Base-by-base conservation (phyloP, 225 moss, liverwort and hornwort genomes). In the Physcomitrium patens region DNA sequence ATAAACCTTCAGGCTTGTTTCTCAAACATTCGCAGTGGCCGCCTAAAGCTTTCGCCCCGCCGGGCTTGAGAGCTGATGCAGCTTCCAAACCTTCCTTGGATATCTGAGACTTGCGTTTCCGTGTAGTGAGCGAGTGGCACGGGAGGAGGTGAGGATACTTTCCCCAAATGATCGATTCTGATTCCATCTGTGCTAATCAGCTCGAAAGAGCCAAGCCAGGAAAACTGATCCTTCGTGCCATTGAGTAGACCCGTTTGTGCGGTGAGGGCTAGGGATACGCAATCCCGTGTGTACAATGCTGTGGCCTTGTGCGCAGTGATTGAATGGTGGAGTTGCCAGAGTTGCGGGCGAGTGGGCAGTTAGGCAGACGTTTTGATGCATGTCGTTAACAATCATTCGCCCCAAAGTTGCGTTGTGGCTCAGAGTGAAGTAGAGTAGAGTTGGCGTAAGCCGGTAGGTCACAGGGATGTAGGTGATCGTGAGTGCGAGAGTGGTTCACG, bases 21-120 rank as follows among this genome's bases (percentile, higher is more conserved):
- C 63, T 44, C 76, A 73, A 79, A 79, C 82, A 79, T 82, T 82
- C 74, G 80, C 83, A 83, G 83, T 83, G 77, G 80, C 80, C 80
- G 70, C 83, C 71, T 69, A 68, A 80, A 76, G 79, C 68, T 84
- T 80, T 84, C 76, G 71, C 79, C 73, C 28, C 23, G 24, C 8
- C 66, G 65, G 69, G 80, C 70, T 70, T 65, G 84, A 70, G 84
- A 77, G 74, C 65, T 84, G 2, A 62, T 80, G 74, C 80, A 68
- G 84, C 60, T 73, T 74, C 65, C 31, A 67, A 80, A 77, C 2
- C 31, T 37, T 37, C 31, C 31, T 37, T 37, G 31, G 31, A 37
- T 37, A 37, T 37, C 31, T 37, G 31, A 37, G 31, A 37, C 31
- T 37, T 37, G 24, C 5, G 31, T 37, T 37, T 37, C 31, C 7